Evolutionary conservation across 2,329 filamentous ascomycete species (phyloP).

Genomic region (Cladophialophora yegresii): DNA sequence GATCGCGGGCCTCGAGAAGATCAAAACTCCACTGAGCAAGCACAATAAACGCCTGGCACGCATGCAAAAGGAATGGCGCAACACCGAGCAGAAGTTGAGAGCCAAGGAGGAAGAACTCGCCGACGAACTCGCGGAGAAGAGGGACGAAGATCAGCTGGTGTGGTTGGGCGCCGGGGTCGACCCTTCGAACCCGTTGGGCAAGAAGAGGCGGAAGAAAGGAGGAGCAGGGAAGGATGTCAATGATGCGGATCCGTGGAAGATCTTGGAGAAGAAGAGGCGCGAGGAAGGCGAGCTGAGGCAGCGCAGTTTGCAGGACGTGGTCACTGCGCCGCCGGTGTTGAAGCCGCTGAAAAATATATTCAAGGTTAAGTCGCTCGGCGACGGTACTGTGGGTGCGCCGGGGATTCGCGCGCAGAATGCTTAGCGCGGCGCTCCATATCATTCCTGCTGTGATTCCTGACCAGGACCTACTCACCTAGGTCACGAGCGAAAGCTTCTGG

Average conservation of each 20-base stretch:
- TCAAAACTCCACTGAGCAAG: conserved; percentile 68
- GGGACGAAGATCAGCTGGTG: conserved; percentile 63
- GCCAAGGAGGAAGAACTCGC: conserved; percentile 78
- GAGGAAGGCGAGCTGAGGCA: conserved; percentile 46
- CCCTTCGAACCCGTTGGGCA: conserved; percentile 36
- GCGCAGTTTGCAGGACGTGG: conserved; percentile 51
- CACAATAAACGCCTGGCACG: conserved; percentile 77
- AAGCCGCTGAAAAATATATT: conserved; percentile 47
- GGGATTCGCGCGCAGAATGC: neutral
- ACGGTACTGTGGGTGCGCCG: neutral
- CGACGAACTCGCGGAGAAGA: conserved; percentile 63
- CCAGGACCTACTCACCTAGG: too few species aligned
- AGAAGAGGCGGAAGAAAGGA: conserved; percentile 44
- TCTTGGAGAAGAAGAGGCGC: conserved; percentile 67
- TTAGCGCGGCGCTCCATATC: too few species aligned
- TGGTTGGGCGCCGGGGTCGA: conserved; percentile 60
- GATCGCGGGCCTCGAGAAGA: conserved; percentile 58
- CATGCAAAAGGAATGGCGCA: conserved; percentile 61
- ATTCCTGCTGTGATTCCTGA: too few species aligned
- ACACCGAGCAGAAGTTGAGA: conserved; percentile 58
- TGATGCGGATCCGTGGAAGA: conserved; percentile 76
- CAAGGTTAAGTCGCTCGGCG: conserved; percentile 21
- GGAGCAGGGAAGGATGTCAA: conserved; percentile 49
- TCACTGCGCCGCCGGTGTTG: conserved; percentile 70
- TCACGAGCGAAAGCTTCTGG: neutral